phyloP scores from a whole-genome alignment of 805 yeast genomes.

The Brettanomyces naardenensis region DNA sequence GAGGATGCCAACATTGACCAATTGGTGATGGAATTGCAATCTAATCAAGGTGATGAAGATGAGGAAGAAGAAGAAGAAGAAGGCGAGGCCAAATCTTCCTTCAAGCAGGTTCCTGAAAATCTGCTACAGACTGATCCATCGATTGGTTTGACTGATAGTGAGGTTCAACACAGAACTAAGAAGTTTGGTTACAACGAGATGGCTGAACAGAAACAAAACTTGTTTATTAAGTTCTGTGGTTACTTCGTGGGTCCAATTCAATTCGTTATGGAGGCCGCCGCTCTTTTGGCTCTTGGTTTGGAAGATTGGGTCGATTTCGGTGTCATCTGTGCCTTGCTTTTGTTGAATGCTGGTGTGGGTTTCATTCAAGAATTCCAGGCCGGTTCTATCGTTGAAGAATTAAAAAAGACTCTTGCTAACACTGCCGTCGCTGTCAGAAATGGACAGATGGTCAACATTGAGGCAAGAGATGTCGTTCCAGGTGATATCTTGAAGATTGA shows the following conservation, averaged over 20 bases:
- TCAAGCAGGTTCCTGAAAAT: slow-evolving; percentile 80
- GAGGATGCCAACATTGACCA: slow-evolving; percentile 61
- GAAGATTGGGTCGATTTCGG: slow-evolving; percentile 99
- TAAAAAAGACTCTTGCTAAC: slow-evolving; percentile 91
- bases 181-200: slow-evolving; percentile 85
- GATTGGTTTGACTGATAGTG: slow-evolving; percentile 68
- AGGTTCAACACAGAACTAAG: slow-evolving; percentile 77
- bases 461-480: slow-evolving; percentile 83
- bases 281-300: slow-evolving; percentile 89
- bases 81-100: slow-evolving; percentile 41
- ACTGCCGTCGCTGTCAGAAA: slow-evolving; percentile 80
- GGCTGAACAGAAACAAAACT: slow-evolving; percentile 81
- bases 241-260: slow-evolving; percentile 94
- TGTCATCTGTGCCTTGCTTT: slow-evolving; percentile 82
- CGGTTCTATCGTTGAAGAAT: slow-evolving; percentile 94
- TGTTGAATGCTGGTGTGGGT: slow-evolving; percentile 90
- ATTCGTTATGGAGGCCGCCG: slow-evolving; percentile 97
- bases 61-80: slow-evolving; percentile 50
- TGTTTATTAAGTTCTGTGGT: slow-evolving; percentile 70
- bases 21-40: slow-evolving; percentile 73
- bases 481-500: slow-evolving; percentile 91
- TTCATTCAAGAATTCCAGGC: slow-evolving; percentile 97
- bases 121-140: slow-evolving; percentile 74
- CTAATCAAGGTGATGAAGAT: slow-evolving; percentile 49
- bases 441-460: slow-evolving; percentile 67